Evolutionary conservation across 257 asterid genomes (phyloP).

Genomic region (Scutellaria baicalensis): DNA sequence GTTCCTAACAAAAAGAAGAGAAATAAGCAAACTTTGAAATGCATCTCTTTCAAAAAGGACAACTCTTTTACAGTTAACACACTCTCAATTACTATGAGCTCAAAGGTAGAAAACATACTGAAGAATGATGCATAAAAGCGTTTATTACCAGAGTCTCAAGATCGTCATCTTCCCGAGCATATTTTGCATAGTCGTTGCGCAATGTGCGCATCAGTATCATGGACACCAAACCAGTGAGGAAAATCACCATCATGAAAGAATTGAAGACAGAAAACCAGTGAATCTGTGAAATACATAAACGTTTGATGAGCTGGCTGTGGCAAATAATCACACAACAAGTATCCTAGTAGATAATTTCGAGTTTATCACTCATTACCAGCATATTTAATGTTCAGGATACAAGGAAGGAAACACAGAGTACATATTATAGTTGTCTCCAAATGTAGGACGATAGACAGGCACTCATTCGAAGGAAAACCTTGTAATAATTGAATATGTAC

Average conservation of each 20-base stretch:
- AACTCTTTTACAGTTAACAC: not conserved
- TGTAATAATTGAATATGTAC: slow-evolving; percentile 26
- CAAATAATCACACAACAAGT: not conserved
- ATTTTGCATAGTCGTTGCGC: slow-evolving; percentile 95
- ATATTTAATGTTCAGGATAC: not conserved
- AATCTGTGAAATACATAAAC: slow-evolving; percentile 50
- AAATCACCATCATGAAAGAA: slow-evolving; percentile 99
- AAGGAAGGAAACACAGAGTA: not conserved
- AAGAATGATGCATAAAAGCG: not conserved
- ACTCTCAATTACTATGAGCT: not conserved
- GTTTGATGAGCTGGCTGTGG: slow-evolving; percentile 13
- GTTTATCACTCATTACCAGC: not conserved
- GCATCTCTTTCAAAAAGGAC: not conserved
- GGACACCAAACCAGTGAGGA: slow-evolving; percentile 94
- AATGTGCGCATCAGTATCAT: slow-evolving; percentile 97
- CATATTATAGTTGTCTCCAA: not conserved
- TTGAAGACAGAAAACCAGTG: slow-evolving; percentile 97
- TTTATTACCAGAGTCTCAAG: slow-evolving; percentile 80
- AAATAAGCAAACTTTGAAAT: slow-evolving; percentile 6
- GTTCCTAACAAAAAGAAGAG: slow-evolving; percentile 36
- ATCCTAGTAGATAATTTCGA: not conserved
- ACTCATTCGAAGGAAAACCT: not conserved
- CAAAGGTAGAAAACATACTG: not conserved
- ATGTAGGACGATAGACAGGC: not conserved
- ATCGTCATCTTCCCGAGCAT: slow-evolving; percentile 99